Percentiles rank a stretch among this genome's conserved stretches.
Conservation (phyloP, 805 yeast species). For the Barnettozyma populi region DNA sequence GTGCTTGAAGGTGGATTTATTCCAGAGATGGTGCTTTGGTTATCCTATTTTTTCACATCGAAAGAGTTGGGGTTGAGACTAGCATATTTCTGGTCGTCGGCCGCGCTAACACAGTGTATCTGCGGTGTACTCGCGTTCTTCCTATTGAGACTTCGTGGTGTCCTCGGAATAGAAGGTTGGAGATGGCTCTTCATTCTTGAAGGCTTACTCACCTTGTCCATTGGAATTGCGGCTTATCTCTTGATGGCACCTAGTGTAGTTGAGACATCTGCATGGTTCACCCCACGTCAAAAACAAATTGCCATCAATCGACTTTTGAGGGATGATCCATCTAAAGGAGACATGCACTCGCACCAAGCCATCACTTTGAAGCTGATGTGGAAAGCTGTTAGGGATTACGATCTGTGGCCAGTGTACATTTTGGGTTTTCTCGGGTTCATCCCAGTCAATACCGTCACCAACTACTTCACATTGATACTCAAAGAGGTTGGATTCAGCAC, state of each 20-base stretch:
- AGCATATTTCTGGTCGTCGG: slow-evolving; percentile 56
- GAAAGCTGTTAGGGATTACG: slow-evolving; percentile 41
- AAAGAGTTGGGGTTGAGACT: slow-evolving; percentile 54
- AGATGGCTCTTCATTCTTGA: slow-evolving; percentile 63
- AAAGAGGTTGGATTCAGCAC: slow-evolving; percentile 46
- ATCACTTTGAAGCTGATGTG: slow-evolving; percentile 34
- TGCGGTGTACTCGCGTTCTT: slow-evolving; percentile 51
- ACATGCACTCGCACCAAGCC: slow-evolving; percentile 58
- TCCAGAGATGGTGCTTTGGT: slow-evolving; percentile 60
- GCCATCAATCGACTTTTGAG: slow-evolving; percentile 53
- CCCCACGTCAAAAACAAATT: slow-evolving; percentile 50
- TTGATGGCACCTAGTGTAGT: slow-evolving; percentile 55
- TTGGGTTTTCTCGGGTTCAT: slow-evolving; percentile 40
- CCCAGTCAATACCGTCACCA: slow-evolving; percentile 25
- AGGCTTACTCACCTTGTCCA: slow-evolving; percentile 49
- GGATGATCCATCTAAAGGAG: slow-evolving; percentile 66
- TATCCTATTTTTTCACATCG: slow-evolving; percentile 61
- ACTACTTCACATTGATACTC: slow-evolving; percentile 45
- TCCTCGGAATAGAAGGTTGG: slow-evolving; percentile 50
- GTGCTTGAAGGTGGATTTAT: slow-evolving; percentile 62
- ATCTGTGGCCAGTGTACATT: slow-evolving; percentile 52
- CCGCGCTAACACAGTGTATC: slow-evolving; percentile 41
- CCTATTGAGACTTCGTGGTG: slow-evolving; percentile 46
- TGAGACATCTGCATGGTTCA: slow-evolving; percentile 52
- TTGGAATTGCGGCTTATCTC: slow-evolving; percentile 45